Percentiles rank a stretch among this genome's conserved stretches.
Conservation (phyloP, 805 yeast genomes). For the Monosporozyma solicola region DNA sequence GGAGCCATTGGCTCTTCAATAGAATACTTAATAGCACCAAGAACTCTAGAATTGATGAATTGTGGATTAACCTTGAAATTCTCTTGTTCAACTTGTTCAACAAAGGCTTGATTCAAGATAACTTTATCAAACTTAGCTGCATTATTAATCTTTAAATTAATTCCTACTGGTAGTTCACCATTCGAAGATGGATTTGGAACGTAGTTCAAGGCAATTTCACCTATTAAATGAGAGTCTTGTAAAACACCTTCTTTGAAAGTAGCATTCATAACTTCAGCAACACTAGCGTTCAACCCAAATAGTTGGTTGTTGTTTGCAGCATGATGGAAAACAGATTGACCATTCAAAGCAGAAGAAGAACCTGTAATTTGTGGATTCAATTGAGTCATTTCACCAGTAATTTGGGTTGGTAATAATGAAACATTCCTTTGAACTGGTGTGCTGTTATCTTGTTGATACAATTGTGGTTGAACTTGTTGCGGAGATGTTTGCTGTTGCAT, state of each 20-base stretch:
- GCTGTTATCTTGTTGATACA: background rate
- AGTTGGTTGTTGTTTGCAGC: slow-evolving; percentile 33
- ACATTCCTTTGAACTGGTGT: slow-evolving; percentile 10
- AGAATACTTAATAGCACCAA: slow-evolving; percentile 77
- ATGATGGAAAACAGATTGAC: slow-evolving; percentile 37
- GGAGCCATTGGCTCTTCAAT: slow-evolving; percentile 51
- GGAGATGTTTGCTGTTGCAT: background rate
- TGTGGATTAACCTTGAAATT: slow-evolving; percentile 39
- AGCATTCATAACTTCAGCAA: slow-evolving; percentile 81
- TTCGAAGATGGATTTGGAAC: slow-evolving; percentile 27
- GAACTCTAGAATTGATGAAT: slow-evolving; percentile 50
- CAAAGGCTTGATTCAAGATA: slow-evolving; percentile 44
- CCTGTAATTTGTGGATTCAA: slow-evolving; percentile 40
- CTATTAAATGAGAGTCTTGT: slow-evolving; percentile 54
- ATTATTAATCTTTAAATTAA: slow-evolving; percentile 36
- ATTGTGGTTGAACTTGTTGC: slow-evolving; percentile 30
- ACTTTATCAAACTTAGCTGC: slow-evolving; percentile 37
- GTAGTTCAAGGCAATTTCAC: slow-evolving; percentile 81
- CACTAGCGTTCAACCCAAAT: slow-evolving; percentile 70
- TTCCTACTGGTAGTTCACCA: slow-evolving; percentile 33
- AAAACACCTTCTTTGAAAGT: slow-evolving; percentile 59
- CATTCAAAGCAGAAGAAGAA: slow-evolving; percentile 27
- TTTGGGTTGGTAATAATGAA: slow-evolving; percentile 18
- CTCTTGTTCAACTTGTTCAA: slow-evolving; percentile 40
- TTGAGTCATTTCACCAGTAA: slow-evolving; percentile 25